These are phyloP conservation scores for Beauveria sp. DNA, from an alignment of 2,329 filamentous ascomycete genomes.

Conservation along the genomic window DNA sequence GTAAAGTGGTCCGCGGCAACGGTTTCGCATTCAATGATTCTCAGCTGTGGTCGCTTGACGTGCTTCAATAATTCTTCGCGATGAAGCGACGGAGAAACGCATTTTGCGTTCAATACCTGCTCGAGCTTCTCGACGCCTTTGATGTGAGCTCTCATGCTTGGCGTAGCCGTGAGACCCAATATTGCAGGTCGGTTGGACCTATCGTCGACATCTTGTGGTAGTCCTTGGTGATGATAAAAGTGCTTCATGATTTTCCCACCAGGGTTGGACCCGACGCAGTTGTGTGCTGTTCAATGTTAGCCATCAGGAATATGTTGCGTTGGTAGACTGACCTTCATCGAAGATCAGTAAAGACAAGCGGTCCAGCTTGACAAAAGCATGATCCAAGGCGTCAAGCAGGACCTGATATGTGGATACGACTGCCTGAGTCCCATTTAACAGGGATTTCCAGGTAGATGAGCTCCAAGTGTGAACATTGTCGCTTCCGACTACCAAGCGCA, in stretches of 20 bases:
- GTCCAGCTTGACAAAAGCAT: slow-evolving; percentile 63
- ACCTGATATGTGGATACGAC: slow-evolving; percentile 73
- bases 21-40: slow-evolving; percentile 25
- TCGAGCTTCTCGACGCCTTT: slow-evolving; percentile 57
- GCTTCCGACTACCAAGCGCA: slow-evolving; percentile 57
- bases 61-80: slow-evolving; percentile 61
- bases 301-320: background rate
- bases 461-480: slow-evolving; percentile 71
- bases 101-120: slow-evolving; percentile 59
- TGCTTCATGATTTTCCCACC: slow-evolving; percentile 65
- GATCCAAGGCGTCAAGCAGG: slow-evolving; percentile 63
- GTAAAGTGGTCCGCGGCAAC: slow-evolving; percentile 17
- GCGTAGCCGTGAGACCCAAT: slow-evolving; percentile 75
- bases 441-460: slow-evolving; percentile 56
- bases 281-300: slow-evolving; percentile 51
- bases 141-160: slow-evolving; percentile 53
- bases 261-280: slow-evolving; percentile 57
- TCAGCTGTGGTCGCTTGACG: slow-evolving; percentile 58
- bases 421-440: slow-evolving; percentile 58
- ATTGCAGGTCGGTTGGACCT: slow-evolving; percentile 51
- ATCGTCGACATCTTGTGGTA: background rate
- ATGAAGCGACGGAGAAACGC: slow-evolving; percentile 60
- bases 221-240: slow-evolving; percentile 54
- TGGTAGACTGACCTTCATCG: slow-evolving; percentile 59
- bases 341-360: slow-evolving; percentile 65